A percentile compares a stretch with the other conserved stretches of the same genome.
These are phyloP conservation scores for Monosporascus sp. DNA, from an alignment of 2,329 filamentous ascomycete species.

Conservation along the genomic window DNA sequence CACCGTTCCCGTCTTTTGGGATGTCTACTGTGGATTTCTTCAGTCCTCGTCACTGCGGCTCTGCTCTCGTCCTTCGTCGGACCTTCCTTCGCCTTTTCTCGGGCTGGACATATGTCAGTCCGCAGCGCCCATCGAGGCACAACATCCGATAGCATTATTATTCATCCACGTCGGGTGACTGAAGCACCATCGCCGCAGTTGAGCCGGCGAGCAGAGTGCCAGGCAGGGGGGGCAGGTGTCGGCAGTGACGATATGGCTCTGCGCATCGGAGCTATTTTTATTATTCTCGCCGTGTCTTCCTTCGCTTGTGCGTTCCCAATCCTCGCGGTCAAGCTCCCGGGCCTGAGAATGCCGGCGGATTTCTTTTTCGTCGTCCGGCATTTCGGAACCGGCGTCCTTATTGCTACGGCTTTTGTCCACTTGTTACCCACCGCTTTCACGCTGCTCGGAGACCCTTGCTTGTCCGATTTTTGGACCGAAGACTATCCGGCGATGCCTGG, in stretches of 20 bases:
- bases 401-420: slow-evolving; percentile 59
- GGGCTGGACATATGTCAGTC: no score
- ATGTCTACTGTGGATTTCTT: no score
- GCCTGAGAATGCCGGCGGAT: slow-evolving; percentile 47
- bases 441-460: slow-evolving; percentile 36
- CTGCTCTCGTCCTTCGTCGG: no score
- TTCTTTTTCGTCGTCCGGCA: slow-evolving; percentile 55
- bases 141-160: no score
- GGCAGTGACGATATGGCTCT: slow-evolving; percentile 50
- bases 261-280: slow-evolving; percentile 53
- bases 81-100: no score
- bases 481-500: slow-evolving; percentile 43
- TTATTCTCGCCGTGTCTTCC: slow-evolving; percentile 43
- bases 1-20: no score
- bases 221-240: slow-evolving; percentile 4
- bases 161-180: no score
- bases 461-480: slow-evolving; percentile 38
- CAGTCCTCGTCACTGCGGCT: no score
- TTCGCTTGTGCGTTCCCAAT: slow-evolving; percentile 50
- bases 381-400: slow-evolving; percentile 57
- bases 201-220: not conserved
- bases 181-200: not conserved
- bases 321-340: slow-evolving; percentile 46
- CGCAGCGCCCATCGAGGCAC: no score
- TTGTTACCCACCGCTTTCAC: slow-evolving; percentile 38